phyloP scores from a whole-genome alignment of 2,329 filamentous ascomycete genomes.

The Ophiostoma australiae region DNA sequence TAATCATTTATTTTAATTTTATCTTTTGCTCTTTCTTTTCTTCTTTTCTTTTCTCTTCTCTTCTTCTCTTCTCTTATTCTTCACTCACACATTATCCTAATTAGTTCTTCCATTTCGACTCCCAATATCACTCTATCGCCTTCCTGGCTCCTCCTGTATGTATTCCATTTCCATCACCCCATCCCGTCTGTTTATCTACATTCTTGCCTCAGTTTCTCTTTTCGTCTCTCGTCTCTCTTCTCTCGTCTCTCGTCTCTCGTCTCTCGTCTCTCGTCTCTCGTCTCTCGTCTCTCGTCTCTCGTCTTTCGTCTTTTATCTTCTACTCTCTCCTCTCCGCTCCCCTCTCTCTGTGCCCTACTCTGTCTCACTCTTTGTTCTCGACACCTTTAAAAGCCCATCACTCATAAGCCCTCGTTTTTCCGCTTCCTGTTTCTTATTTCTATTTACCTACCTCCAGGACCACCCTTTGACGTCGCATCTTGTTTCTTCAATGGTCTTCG shows the following conservation, averaged over 20 bases:
- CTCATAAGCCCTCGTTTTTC: slow-evolving; percentile 1
- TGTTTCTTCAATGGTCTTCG: slow-evolving; percentile 11
- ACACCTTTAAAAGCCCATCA: not conserved
- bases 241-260: not conserved
- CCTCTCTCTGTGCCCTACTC: not conserved
- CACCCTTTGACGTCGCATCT: slow-evolving; percentile 14
- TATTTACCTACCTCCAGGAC: not conserved
- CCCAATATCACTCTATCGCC: slow-evolving; percentile 1
- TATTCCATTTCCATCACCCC: not conserved
- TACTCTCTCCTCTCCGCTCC: not conserved
- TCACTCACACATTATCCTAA: not conserved
- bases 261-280: not conserved
- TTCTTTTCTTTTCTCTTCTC: not conserved
- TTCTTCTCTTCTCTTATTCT: not conserved
- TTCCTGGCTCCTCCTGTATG: not conserved
- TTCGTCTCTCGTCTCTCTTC: not conserved
- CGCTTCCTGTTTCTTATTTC: not conserved
- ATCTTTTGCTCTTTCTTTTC: not conserved
- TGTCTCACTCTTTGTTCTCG: slow-evolving; percentile 3
- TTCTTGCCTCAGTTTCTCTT: not conserved
- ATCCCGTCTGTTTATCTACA: slow-evolving; percentile 4
- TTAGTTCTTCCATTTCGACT: not conserved
- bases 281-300: not conserved
- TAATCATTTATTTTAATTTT: not conserved
- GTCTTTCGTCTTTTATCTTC: not conserved